Base-by-base conservation (phyloP, 805 yeast species). In the Nakazawaea molendinolei region DNA sequence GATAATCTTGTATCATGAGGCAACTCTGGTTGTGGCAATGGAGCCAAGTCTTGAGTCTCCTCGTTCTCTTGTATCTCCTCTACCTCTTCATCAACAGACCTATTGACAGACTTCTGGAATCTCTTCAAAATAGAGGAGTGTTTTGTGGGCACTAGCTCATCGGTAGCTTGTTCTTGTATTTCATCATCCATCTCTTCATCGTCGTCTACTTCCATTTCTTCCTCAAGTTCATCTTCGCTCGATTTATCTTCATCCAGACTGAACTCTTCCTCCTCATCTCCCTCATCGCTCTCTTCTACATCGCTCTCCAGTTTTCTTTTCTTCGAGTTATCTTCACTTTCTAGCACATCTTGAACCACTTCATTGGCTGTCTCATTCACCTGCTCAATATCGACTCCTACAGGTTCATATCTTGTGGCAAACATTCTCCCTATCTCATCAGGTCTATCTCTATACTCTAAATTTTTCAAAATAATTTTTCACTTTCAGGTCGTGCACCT, bases 21-120 rank as follows among this genome's bases (percentile, higher is more conserved):
- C 19, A 79, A 58, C 23, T 63, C 76, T 0, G 95, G 95, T 55
- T 86, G 95, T 1, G 97, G 97, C 28, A 90, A 60, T 14, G 95
- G 94, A 5, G 71, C 78, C 27, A 90, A 55, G 30, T 60, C 67
- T 48, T 60, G 68, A 15, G 44, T 40, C 19, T 56, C 63, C 2
- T 42, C 42, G 3, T 43, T 51, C n/a, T 53, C 57, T 5, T 46
- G 52, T 44, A 38, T 45, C n/a, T 24, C 33, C 2, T 39, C 51
- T 7, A 48, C 52, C 3, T 45, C 52, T 10, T 41, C 49, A 8
- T 33, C 45, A 8, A 35, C 31, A 8, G 42, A 17, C n/a, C 41
- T 43, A 47, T 55, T 48, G 10, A 69, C 53, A 1, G 72, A 56
- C 42, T 65, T 63, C 29, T 63, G 62, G 54, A 79, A 79, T 49